Evolutionary conservation across 129 eudicot species (phyloP), one percentile per base, ranked within the genome.

Genomic region (Mikania micrantha): DNA sequence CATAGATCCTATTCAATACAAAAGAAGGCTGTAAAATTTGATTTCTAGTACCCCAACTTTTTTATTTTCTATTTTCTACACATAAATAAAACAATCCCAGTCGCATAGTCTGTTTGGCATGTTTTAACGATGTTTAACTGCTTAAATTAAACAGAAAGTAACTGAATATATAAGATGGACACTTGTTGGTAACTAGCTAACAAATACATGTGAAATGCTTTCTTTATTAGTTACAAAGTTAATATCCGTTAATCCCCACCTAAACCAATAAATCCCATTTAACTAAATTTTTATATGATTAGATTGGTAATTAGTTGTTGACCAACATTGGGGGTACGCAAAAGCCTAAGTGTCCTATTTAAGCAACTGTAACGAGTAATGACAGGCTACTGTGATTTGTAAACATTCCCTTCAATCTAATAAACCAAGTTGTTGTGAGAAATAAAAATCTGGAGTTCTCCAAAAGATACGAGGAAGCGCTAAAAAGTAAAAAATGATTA

Each of bases 331-430:
- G 17, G 70, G 62, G 22, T 9, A 22, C 70, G 41, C 19, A 31
- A 66, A 74, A 64, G 40, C 64, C 32, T 63, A 48, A 1, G 41
- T 12, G 58, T 49, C 52, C 29, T 39, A 34, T 38, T 38, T 63
- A 38, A 24, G 64, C 53, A 39, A 28, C 70, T 15, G 19, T 21
- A 48, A 48, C 45, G 11, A 72, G 19, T 21, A 48, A 48, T 32
- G 11, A 72, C 64, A 50, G 22, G 13, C 40, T 34, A 6, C n/a
- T n/a, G n/a, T n/a, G n/a, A n/a, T n/a, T 1, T 11, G 62, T 34
- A 40, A 72, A 49, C 48, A 72, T 25, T 47, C 52, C 12, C 70
- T 20, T 72, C 0, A 34, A 72, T 72, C 69, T 19, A 72, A 50
- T 62, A 36, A 63, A 64, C 42, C 44, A 40, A 17, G 19, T 52